phyloP scores from a whole-genome alignment of 2,329 filamentous ascomycete genomes.

The Dendrostoma leiphaemia region DNA sequence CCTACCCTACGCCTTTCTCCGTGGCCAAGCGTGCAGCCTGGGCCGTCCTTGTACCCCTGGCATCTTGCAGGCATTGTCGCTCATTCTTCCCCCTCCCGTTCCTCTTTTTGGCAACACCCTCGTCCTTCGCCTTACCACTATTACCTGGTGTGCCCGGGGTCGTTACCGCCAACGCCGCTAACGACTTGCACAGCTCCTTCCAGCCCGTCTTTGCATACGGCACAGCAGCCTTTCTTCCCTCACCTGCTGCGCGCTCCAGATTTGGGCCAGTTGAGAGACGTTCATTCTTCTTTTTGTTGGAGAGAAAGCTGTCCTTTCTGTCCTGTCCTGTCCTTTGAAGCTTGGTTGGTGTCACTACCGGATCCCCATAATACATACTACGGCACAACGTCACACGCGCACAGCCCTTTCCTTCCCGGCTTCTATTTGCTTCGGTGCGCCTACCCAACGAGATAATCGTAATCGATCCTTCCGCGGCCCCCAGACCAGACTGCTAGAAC shows the following conservation, averaged over 20 bases:
- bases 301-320: neutral
- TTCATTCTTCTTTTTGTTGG: neutral
- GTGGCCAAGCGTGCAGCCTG: conserved; percentile 1
- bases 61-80: too few relatives aligned
- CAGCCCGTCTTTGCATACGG: neutral
- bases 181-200: neutral
- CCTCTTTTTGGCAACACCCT: conserved; percentile 15
- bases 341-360: neutral
- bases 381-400: neutral
- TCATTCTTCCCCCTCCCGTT: conserved; percentile 14
- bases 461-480: neutral
- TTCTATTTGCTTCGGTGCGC: neutral
- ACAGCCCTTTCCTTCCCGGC: neutral
- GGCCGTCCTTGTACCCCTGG: neutral
- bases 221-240: neutral
- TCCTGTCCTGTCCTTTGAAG: neutral
- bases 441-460: neutral
- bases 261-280: neutral
- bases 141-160: too few relatives aligned
- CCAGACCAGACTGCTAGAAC: neutral
- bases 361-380: neutral
- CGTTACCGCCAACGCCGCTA: too few relatives aligned
- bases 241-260: neutral
- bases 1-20: neutral
- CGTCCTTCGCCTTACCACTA: neutral